Base-by-base conservation (phyloP, 257 asterid species). In the Solanum arcanum region DNA sequence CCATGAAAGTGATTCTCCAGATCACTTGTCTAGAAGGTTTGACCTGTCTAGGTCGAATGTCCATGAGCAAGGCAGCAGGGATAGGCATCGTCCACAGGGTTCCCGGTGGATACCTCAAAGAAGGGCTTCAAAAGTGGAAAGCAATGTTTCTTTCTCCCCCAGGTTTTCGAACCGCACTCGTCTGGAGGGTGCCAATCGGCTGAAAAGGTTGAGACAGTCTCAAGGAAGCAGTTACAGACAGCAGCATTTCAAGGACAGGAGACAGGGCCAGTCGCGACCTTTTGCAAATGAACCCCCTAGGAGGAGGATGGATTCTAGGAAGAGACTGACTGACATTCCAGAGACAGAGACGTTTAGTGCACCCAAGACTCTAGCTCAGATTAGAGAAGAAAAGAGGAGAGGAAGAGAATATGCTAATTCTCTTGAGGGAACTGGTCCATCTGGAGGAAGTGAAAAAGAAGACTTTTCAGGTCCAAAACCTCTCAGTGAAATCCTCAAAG, bases 341-440 rank as follows among this genome's bases (percentile, higher is more conserved):
- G 27, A n/a, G 70, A n/a, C 70, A 62, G 27, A n/a, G 70, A n/a
- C 27, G 8, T 62, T 62, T 62, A 11, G 31, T 15, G 93, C 88
- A 21, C 92, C 93, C 2, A 91, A 91, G 88, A 87, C 91, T 42
- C 88, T 90, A 31, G 85, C 91, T 41, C 89, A 91, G 77, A 89
- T 91, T 52, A 91, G 86, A 88, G 90, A 88, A 83, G 93, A 86
- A 83, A 91, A 91, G 90, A 68, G 41, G 33, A 90, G 76, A 87
- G 69, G 84, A 70, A 86, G 39, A 31, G 86, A 85, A 49, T 84
- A 42, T 70, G 68, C 9, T 29, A 70, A 84, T 86, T 80, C 35
- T 42, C 29, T 41, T 2, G 76, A 82, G n/a, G 70, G 59, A 62
- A 70, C 83, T 15, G 88, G 39, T 41, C 87, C 87, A 47, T 85